phyloP scores from a whole-genome alignment of 805 yeast species.

The Yamadazyma laniorum region DNA sequence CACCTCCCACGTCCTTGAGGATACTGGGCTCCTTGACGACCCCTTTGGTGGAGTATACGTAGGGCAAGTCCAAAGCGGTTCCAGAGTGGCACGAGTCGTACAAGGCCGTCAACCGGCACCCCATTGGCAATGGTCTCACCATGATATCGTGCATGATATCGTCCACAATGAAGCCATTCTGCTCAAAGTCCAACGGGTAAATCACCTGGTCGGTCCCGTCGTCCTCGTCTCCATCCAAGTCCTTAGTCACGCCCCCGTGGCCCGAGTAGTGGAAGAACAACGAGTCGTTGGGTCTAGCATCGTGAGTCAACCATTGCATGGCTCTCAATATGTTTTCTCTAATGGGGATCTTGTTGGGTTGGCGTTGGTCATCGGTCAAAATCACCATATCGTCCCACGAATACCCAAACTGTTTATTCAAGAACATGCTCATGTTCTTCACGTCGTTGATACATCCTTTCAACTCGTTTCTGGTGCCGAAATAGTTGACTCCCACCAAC shows the following conservation, averaged over 20 bases:
- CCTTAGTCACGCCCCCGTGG: constrained; percentile 39
- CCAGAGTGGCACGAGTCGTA: constrained; percentile 42
- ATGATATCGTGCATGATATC: constrained; percentile 40
- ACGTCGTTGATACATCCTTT: constrained; percentile 41
- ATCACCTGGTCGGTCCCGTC: constrained; percentile 37
- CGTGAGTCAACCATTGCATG: constrained; percentile 40
- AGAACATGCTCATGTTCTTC: constrained; percentile 34
- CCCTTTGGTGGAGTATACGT: constrained; percentile 41
- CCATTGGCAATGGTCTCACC: constrained; percentile 36
- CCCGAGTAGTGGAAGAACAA: constrained; percentile 40
- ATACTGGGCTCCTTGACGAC: constrained; percentile 38
- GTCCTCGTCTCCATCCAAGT: constrained; percentile 38
- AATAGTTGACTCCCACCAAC: constrained; percentile 36
- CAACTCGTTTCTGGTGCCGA: constrained; percentile 29
- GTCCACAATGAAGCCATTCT: constrained; percentile 32
- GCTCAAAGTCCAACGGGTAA: constrained; percentile 37
- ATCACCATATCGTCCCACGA: constrained; percentile 38
- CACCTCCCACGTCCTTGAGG: constrained; percentile 36
- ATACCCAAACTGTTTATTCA: constrained; percentile 30
- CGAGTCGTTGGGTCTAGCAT: constrained; percentile 39
- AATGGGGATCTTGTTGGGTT: constrained; percentile 31
- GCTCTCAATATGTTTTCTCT: constrained; percentile 34
- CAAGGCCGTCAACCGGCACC: constrained; percentile 38
- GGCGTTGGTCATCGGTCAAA: constrained; percentile 36
- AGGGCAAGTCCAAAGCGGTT: constrained; percentile 40